Evolutionary conservation across 306 rosid genomes (phyloP), one percentile per base, ranked within the genome.

Genomic region (Cucurbita argyrosperma): DNA sequence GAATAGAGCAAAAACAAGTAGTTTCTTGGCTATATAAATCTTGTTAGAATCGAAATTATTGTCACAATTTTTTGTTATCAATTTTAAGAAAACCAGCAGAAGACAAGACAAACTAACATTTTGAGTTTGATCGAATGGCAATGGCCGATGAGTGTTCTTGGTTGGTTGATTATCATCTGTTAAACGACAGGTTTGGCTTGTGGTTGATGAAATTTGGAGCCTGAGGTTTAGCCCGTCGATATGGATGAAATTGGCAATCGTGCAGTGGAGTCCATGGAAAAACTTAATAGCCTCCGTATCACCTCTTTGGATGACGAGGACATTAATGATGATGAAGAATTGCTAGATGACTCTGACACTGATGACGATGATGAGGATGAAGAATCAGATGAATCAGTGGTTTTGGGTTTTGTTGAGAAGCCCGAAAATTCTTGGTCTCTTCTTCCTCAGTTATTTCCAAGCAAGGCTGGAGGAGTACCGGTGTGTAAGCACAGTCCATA

Each of bases 381-480:
- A 4, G 90, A 84, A 58, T 77, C 77, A 4, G 56, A 78, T 18
- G 90, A 84, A 15, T 82, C 83, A 2, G 75, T 76, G 12, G 72
- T 81, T 76, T 83, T 90, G 53, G 98, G 98, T 74, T 90, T 90
- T 6, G 49, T 85, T 7, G 75, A 84, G 75, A 86, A 87, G 80
- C 87, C 97, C 0, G 64, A 86, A 79, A 86, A 77, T 60, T 52
- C 70, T 14, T 67, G 78, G 82, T 87, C 85, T 42, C 96, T 90
- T 77, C 51, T 40, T 39, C 86, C 88, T 37, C 94, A 90, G 46
- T 80, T 64, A 39, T 90, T 93, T 79, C 96, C 94, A 57, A 90
- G 94, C 84, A 93, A 90, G 85, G 96, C 94, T 71, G 97, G 98
- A 56, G 96, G 98, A 23, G 79, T 84, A 63, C 98, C 97, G 43